These are phyloP conservation scores for Colletotrichum higginsianum DNA, from an alignment of 2,329 filamentous ascomycete genomes.

Conservation along the genomic window DNA sequence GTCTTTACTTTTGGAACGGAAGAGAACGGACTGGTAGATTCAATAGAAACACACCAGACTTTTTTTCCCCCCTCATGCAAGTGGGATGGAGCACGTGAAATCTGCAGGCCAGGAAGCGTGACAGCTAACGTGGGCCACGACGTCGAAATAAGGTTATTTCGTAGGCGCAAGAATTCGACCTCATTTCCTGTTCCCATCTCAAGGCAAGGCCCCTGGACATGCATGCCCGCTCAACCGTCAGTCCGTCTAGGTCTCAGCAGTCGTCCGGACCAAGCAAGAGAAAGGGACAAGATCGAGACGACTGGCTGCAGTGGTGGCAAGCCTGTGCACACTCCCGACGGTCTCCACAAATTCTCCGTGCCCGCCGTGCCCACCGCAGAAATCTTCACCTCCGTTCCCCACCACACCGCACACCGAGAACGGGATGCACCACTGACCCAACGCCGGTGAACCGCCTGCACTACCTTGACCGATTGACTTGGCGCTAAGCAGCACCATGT, in stretches of 20 bases:
- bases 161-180: slow-evolving; percentile 3
- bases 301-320: not conserved
- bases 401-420: slow-evolving; percentile 22
- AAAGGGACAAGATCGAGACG: not conserved
- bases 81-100: not conserved
- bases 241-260: not conserved
- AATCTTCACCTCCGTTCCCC: slow-evolving; percentile 30
- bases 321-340: slow-evolving; percentile 8
- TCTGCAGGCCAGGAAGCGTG: no score
- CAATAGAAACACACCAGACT: slow-evolving; percentile 9
- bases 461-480: not conserved
- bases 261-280: not conserved
- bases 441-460: slow-evolving; percentile 3
- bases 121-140: not conserved
- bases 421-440: not conserved
- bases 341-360: slow-evolving; percentile 34
- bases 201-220: not conserved
- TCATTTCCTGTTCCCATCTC: not conserved
- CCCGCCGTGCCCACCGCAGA: slow-evolving; percentile 20
- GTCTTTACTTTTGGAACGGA: slow-evolving; percentile 13
- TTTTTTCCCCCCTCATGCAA: not conserved
- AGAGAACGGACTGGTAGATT: slow-evolving; percentile 4
- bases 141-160: slow-evolving; percentile 32
- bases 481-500: slow-evolving; percentile 72
- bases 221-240: not conserved